A percentile compares a stretch with the other conserved stretches of the same genome.
Evolutionary conservation across 129 eudicot genomes (phyloP).

Genomic region (Chrysanthemum makinoi): DNA sequence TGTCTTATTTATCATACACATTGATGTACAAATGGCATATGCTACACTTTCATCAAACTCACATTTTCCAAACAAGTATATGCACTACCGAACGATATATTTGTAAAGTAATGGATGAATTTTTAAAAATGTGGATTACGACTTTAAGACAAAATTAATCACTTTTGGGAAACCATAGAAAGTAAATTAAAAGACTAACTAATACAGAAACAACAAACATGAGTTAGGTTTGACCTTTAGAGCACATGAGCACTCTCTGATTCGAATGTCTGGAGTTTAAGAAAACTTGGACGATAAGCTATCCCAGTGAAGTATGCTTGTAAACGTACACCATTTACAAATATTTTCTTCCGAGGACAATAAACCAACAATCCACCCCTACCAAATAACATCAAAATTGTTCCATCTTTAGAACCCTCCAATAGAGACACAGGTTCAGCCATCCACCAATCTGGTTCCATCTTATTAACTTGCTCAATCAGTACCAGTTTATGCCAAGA

Average conservation of each 20-base stretch:
- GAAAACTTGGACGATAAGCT: conserved; percentile 24
- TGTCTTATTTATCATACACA: too few relatives aligned
- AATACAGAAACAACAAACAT: too few relatives aligned
- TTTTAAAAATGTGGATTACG: too few relatives aligned
- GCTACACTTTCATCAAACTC: too few relatives aligned
- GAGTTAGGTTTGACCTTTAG: not conserved
- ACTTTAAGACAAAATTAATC: too few relatives aligned
- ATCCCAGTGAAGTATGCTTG: not conserved
- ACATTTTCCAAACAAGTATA: too few relatives aligned
- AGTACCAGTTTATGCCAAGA: conserved; percentile 53
- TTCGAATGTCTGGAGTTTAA: conserved; percentile 18
- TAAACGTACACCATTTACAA: not conserved
- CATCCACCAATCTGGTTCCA: conserved; percentile 5
- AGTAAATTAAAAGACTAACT: too few relatives aligned
- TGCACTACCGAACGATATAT: too few relatives aligned
- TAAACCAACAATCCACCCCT: not conserved
- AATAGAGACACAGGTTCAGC: conserved; percentile 17
- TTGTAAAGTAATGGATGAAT: too few relatives aligned
- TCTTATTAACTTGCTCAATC: conserved; percentile 15
- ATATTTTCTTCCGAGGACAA: conserved; percentile 11
- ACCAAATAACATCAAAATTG: conserved; percentile 6
- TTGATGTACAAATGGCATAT: too few relatives aligned
- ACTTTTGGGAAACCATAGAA: too few relatives aligned
- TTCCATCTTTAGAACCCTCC: conserved; percentile 24
- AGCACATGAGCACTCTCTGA: conserved; percentile 11